Percentiles rank a stretch among this genome's conserved stretches.
These are phyloP conservation scores for Arabidopsis thaliana DNA, from an alignment of 345 rosid genomes.

Conservation along the genomic window TAIR10.1 NC_003070.9:6977001-6977500, in stretches of 20 bases:
- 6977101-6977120: conserved; percentile 38
- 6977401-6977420: background rate
- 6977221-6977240: conserved; percentile 10
- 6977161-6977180: conserved; percentile 11
- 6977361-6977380: background rate
- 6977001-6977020: conserved; percentile 52
- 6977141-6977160: background rate
- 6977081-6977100: conserved; percentile 37
- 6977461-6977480: conserved; percentile 6
- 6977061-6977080: conserved; percentile 47
- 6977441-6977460: background rate
- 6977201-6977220: background rate
- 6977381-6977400: background rate
- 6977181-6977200: conserved; percentile 2
- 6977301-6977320: background rate
- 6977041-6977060: conserved; percentile 68
- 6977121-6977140: conserved; percentile 19
- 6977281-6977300: conserved; percentile 12
- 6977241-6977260: background rate
- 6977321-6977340: background rate
- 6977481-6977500: conserved; percentile 1
- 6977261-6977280: background rate
- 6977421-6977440: conserved; percentile 5
- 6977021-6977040: conserved; percentile 68
- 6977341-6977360: background rate